Evolutionary conservation across 2,329 filamentous ascomycete species (phyloP).

Genomic region (Botrytis sinoallii): DNA sequence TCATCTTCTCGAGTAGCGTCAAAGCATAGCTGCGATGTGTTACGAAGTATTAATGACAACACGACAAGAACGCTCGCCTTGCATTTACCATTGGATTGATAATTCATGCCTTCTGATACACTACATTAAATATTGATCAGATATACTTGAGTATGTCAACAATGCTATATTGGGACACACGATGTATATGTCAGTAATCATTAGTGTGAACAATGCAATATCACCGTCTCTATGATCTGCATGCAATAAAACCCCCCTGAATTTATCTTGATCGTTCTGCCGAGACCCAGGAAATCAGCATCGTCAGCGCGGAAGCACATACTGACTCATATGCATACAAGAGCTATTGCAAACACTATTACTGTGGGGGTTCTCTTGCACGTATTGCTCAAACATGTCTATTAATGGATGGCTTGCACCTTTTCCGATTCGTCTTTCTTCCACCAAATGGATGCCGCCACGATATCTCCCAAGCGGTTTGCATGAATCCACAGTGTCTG

Average conservation of each 20-base stretch:
- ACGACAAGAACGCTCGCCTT: background rate
- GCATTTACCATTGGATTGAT: background rate
- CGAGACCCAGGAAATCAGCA: background rate
- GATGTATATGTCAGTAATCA: background rate
- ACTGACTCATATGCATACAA: background rate
- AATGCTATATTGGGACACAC: background rate
- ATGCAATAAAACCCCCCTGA: background rate
- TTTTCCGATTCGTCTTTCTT: background rate
- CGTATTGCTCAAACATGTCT: background rate
- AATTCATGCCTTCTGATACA: background rate
- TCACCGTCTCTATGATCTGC: background rate
- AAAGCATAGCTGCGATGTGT: background rate
- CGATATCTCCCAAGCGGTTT: background rate
- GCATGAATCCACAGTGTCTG: too few relatives aligned
- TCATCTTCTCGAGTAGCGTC: background rate
- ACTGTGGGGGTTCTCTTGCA: background rate
- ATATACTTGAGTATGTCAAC: background rate
- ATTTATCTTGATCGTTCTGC: background rate
- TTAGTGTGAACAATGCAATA: background rate
- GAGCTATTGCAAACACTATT: background rate
- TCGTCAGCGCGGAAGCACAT: background rate
- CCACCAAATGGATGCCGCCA: background rate
- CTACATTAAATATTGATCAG: background rate
- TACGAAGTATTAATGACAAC: background rate
- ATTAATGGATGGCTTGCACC: background rate